These are phyloP conservation scores for Xylariaceae sp. DNA, from an alignment of 2,329 filamentous ascomycete species.

Conservation along the genomic window DNA sequence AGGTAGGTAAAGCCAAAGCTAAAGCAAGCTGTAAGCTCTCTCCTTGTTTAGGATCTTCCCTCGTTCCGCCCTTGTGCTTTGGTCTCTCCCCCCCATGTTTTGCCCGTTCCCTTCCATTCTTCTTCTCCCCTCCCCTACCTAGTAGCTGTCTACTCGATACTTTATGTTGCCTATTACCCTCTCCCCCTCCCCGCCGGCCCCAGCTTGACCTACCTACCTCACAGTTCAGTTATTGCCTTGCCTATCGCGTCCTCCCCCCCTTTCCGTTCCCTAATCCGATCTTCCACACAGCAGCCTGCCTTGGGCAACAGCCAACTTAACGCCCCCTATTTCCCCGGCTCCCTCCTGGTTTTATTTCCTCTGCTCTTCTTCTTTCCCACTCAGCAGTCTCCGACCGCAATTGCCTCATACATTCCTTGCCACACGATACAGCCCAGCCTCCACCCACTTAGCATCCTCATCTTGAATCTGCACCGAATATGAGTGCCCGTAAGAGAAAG, in stretches of 20 bases:
- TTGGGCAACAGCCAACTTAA: conserved; percentile 29
- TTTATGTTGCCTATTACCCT: conserved; percentile 10
- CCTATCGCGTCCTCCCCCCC: not conserved
- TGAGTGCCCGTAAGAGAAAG: conserved; percentile 36
- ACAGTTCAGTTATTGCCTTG: not conserved
- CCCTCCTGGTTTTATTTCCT: conserved; percentile 24
- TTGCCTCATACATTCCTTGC: conserved; percentile 15
- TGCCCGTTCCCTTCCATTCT: not conserved
- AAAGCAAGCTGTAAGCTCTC: conserved; percentile 16
- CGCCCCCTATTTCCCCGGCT: conserved; percentile 21
- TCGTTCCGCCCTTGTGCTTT: conserved; percentile 6
- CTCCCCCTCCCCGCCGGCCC: conserved; percentile 17
- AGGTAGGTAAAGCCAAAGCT: conserved; percentile 9
- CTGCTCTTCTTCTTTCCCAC: conserved; percentile 20
- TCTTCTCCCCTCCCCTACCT: conserved; percentile 13
- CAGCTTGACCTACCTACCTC: conserved; percentile 16
- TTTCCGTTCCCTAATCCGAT: conserved; percentile 9
- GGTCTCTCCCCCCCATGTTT: conserved; percentile 8
- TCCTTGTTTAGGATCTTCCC: conserved; percentile 2
- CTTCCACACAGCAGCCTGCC: conserved; percentile 26
- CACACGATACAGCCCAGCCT: conserved; percentile 14
- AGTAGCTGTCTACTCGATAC: not conserved
- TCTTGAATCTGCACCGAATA: conserved; percentile 17
- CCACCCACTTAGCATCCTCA: conserved; percentile 3
- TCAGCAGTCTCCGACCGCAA: conserved; percentile 18